phyloP scores from a whole-genome alignment of 2,329 filamentous ascomycete species.

The Botrytis galanthina region DNA sequence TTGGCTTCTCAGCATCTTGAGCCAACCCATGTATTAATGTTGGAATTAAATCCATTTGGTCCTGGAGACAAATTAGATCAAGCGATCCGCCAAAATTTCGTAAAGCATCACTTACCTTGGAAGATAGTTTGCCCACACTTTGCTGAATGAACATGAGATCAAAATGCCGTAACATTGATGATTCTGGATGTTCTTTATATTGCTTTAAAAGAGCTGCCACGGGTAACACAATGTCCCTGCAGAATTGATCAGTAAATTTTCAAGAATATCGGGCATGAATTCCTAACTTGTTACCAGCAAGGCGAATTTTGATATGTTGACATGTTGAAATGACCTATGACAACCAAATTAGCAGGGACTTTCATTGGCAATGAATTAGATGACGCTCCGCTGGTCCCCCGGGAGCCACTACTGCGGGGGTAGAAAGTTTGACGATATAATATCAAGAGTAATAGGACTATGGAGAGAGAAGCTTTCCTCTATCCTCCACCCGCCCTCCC shows the following conservation, averaged over 20 bases:
- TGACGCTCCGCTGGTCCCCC: neutral
- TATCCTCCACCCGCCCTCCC: neutral
- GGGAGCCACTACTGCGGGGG: neutral
- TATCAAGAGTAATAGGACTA: neutral
- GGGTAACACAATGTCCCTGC: slow-evolving; percentile 65
- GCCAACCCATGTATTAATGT: slow-evolving; percentile 66
- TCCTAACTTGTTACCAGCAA: slow-evolving; percentile 39
- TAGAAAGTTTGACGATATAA: neutral
- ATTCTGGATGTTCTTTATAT: slow-evolving; percentile 72
- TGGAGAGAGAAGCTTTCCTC: neutral
- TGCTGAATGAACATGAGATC: slow-evolving; percentile 89
- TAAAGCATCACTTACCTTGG: slow-evolving; percentile 42
- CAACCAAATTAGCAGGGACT: slow-evolving; percentile 20
- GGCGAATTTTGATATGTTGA: slow-evolving; percentile 66
- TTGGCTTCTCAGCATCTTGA: slow-evolving; percentile 53
- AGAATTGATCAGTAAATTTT: slow-evolving; percentile 4
- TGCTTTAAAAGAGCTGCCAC: slow-evolving; percentile 83
- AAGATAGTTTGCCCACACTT: slow-evolving; percentile 62
- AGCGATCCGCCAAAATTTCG: neutral
- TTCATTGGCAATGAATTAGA: neutral
- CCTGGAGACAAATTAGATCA: slow-evolving; percentile 39
- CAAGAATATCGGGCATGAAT: slow-evolving; percentile 13
- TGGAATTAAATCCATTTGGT: slow-evolving; percentile 72
- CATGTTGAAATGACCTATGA: slow-evolving; percentile 63
- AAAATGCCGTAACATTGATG: slow-evolving; percentile 77